A percentile compares a stretch with the other conserved stretches of the same genome.
These are phyloP conservation scores for Ogataea paraovalis DNA, from an alignment of 805 yeast species.

Conservation along the genomic window DNA sequence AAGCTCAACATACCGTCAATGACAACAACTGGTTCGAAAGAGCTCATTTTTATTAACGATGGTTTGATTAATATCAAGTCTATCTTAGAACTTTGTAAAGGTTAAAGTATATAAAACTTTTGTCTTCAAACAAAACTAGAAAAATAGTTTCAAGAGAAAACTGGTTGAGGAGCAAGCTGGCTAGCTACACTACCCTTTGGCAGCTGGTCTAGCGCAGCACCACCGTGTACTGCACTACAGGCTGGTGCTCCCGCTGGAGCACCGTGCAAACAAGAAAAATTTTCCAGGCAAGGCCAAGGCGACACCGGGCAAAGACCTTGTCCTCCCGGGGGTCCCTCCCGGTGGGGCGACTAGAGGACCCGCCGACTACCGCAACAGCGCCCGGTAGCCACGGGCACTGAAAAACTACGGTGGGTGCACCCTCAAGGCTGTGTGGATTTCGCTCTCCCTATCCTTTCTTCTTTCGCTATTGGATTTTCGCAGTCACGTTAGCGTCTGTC, in stretches of 20 bases:
- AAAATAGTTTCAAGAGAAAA: not conserved
- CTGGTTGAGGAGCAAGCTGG: not conserved
- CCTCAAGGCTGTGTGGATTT: too few relatives aligned
- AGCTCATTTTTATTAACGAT: constrained; percentile 50
- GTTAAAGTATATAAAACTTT: not conserved
- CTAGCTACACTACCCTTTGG: not conserved
- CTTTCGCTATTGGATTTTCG: too few relatives aligned
- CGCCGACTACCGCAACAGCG: too few relatives aligned
- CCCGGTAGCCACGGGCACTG: too few relatives aligned
- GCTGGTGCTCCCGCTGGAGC: not conserved
- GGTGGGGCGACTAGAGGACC: too few relatives aligned
- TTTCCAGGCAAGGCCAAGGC: not conserved
- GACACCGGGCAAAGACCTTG: not conserved
- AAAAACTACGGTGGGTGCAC: too few relatives aligned
- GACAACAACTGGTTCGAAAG: constrained; percentile 96
- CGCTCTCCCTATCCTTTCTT: too few relatives aligned
- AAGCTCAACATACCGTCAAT: constrained; percentile 73
- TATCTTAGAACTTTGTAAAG: constrained; percentile 1
- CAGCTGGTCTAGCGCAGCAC: not conserved
- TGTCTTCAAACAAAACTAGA: not conserved
- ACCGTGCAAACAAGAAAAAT: not conserved
- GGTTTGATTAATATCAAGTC: constrained; percentile 11
- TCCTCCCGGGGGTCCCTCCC: too few relatives aligned
- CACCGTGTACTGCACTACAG: not conserved
- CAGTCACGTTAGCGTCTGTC: too few relatives aligned